Percentiles rank a stretch among this genome's conserved stretches.
Evolutionary conservation across 495 filamentous ascomycete species (phyloP).

Genomic region (Amphirosellinia nigrospora): DNA sequence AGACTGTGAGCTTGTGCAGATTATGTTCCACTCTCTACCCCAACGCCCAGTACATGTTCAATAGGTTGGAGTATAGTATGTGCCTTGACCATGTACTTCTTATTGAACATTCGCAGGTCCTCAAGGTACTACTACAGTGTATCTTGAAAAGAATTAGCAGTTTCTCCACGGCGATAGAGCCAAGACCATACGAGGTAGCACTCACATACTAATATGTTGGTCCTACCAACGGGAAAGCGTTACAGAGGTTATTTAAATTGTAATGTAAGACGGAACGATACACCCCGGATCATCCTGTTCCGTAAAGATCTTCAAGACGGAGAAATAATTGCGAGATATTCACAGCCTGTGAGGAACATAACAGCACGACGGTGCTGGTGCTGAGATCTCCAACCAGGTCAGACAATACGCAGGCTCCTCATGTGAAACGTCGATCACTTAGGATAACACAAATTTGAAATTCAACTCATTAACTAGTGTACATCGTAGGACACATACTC

Average conservation of each 20-base stretch:
- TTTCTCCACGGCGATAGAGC: not conserved
- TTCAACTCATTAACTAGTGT: not conserved
- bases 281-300: constrained; percentile 9
- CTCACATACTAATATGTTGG: not conserved
- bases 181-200: not conserved
- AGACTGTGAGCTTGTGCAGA: not conserved
- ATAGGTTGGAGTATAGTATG: not conserved
- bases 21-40: not conserved
- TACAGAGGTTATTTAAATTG: not conserved
- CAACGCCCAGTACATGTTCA: not conserved
- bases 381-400: not conserved
- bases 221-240: not conserved
- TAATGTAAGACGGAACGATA: not conserved
- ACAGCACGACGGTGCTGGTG: not conserved
- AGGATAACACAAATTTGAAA: not conserved
- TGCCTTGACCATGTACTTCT: not conserved
- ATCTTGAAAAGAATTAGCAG: not conserved
- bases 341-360: not conserved
- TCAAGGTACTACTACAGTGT: too few species aligned
- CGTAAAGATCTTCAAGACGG: not conserved
- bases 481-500: not conserved
- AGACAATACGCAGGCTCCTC: not conserved
- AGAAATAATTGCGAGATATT: not conserved
- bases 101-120: not conserved
- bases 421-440: not conserved